phyloP scores from a whole-genome alignment of 129 eudicot species.

The sunflower (Helianthus annuus) region DNA sequence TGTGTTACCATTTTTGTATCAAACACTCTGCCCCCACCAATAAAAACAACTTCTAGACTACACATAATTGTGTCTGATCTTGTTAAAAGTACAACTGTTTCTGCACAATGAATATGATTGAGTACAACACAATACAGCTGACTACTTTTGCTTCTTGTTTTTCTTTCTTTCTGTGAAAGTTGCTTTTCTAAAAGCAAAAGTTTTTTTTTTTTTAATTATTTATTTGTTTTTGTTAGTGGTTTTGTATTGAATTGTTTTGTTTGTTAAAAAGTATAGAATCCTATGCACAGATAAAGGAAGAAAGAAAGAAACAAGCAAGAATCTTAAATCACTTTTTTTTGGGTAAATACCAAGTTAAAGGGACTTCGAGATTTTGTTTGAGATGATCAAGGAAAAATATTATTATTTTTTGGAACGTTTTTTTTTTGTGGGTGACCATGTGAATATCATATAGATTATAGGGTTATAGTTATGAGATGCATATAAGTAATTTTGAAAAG shows the following conservation, averaged over 20 bases:
- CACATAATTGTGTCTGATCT: slow-evolving; percentile 11
- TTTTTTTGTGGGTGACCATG: too few relatives aligned
- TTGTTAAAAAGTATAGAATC: slow-evolving; percentile 31
- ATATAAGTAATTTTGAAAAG: too few relatives aligned
- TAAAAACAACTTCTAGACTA: neutral
- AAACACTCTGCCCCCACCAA: slow-evolving; percentile 32
- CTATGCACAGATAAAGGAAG: slow-evolving; percentile 37
- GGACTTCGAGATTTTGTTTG: neutral
- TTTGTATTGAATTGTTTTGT: slow-evolving; percentile 4
- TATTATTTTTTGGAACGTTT: neutral
- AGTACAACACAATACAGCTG: slow-evolving; percentile 41
- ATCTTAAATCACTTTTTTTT: slow-evolving; percentile 31
- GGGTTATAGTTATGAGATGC: too few relatives aligned
- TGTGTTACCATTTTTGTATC: slow-evolving; percentile 34
- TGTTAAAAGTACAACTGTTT: slow-evolving; percentile 30
- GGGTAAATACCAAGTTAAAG: slow-evolving; percentile 32
- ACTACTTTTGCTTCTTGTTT: slow-evolving; percentile 30
- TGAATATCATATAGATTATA: too few relatives aligned
- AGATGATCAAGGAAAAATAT: neutral
- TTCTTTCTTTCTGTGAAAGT: slow-evolving; percentile 40
- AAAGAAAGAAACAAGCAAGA: slow-evolving; percentile 27
- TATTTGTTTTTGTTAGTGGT: slow-evolving; percentile 25
- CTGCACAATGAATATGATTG: slow-evolving; percentile 18
- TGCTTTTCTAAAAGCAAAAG: slow-evolving; percentile 36
- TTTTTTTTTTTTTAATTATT: neutral